Conservation (phyloP, 2,329 filamentous ascomycete species). For the Xylaria sp. region DNA sequence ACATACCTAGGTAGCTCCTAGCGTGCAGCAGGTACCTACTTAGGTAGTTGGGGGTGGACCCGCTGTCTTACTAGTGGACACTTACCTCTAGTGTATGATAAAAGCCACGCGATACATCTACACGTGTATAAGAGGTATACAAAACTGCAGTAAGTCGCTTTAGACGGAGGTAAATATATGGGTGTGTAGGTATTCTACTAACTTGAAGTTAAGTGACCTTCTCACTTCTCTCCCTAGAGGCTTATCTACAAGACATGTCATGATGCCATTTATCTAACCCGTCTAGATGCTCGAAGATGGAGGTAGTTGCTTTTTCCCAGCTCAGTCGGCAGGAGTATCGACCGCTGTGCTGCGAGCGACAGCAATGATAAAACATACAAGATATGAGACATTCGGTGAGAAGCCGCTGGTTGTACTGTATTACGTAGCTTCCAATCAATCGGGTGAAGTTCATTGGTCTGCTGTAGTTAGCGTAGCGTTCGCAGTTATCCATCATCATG, state of each 20-base stretch:
- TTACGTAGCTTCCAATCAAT: background rate
- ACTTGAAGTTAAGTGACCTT: too few species aligned
- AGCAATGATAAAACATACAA: background rate
- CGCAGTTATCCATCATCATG: constrained; percentile 24
- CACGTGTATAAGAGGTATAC: too few species aligned
- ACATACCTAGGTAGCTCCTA: background rate
- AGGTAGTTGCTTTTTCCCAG: constrained; percentile 24
- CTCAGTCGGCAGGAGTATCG: constrained; percentile 8
- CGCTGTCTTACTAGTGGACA: background rate
- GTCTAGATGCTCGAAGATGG: background rate
- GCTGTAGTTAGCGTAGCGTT: constrained; percentile 15
- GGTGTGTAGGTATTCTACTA: too few species aligned
- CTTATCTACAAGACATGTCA: background rate
- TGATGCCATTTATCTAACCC: constrained; percentile 3
- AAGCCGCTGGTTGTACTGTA: background rate
- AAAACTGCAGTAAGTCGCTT: background rate
- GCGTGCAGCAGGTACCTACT: background rate
- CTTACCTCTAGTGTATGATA: background rate
- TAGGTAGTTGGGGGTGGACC: background rate
- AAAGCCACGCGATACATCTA: too few species aligned
- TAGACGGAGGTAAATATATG: too few species aligned
- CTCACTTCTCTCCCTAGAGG: background rate
- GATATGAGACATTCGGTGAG: constrained; percentile 18
- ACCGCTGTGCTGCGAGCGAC: constrained; percentile 1
- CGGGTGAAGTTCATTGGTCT: constrained; percentile 15